Evolutionary conservation across 2,329 filamentous ascomycete genomes (phyloP), one percentile per base, ranked within the genome.

Genomic region (Curvularia spicifera): DNA sequence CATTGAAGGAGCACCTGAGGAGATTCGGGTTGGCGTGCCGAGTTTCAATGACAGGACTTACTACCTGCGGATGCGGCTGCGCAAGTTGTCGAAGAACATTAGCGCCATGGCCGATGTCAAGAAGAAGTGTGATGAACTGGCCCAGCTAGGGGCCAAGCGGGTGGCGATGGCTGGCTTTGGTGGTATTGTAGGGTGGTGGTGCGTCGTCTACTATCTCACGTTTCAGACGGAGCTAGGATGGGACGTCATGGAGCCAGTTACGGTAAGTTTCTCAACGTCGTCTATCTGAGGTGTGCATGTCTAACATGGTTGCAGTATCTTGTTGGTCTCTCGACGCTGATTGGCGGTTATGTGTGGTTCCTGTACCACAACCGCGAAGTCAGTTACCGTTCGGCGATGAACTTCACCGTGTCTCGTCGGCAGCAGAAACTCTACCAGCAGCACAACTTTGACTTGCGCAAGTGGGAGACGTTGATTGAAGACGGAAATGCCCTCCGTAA

Each of bases 321-420:
- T 15, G 92, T 91, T 2, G 91, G 92, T n/a, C 82, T 97, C 63
- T 87, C 88, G 0, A 93, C 90, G 12, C 86, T 97, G 70, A 96
- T 97, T 80, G 89, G 89, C 7, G 93, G 92, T 65, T 97, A 97
- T 71, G 82, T 96, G 53, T 97, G 92, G 91, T 97, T 97, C 75
- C 80, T 97, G 12, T 96, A 93, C 78, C 91, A 97, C 80, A 96
- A 93, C 78, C 87, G 91, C 20, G 93, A 97, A 77, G 88, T 96
- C 10, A 91, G 87, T 64, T 97, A 97, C 80, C 89, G 90, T 66
- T 89, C 89, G 2, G 92, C 93, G 28, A 87, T 97, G 79, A 93
- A 96, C 74, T 84, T 96, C 53, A 97, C 93, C 6, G 90, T 97
- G 37, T 91, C 87, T 37, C 84, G 87, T 35, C 85, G 93, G 5